Evolutionary conservation across 139 green algal genomes (phyloP), one percentile per base, ranked within the genome.

Genomic region (Chlamydomonas sp.): DNA sequence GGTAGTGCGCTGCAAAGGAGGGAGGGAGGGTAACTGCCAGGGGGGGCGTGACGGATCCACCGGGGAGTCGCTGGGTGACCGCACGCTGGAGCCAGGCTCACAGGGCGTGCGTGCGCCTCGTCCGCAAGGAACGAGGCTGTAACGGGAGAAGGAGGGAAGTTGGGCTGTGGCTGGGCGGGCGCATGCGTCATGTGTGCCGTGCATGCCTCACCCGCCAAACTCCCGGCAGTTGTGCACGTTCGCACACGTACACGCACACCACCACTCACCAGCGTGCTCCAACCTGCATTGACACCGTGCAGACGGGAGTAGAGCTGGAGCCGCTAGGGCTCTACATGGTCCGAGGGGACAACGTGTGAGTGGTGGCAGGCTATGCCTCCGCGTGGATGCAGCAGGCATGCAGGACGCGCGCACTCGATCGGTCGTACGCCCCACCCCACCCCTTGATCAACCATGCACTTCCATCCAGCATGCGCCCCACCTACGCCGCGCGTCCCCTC

Each of bases 281-380:
- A 66, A 48, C 3, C 48, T 76, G 1, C 63, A 72, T 24, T 63
- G 6, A 13, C 54, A 63, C 22, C 61, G 31, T 72, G 81, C 84
- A 96, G 86, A 57, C 62, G 24, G 92, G 92, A 0, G 92, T 98
- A n/a, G 93, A 96, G 75, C 70, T 85, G 49, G 63, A 93, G 10
- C 69, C 84, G 13, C 81, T 98, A 16, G 92, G 87, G 1, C 74
- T 97, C 39, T 95, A 97, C 70, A 76, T 98, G 3, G 84, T 99
- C 26, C 81, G 94, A 2, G 94, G 94, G 1, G 94, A 99, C 76
- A 98, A 97, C 67, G 84, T 99, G 91, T 97, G 49, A 80, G 89
- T 78, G n/a, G n/a, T n/a, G n/a, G n/a, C n/a, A n/a, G n/a, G n/a
- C n/a, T n/a, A n/a, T n/a, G n/a, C n/a, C n/a, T n/a, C n/a, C n/a